These are phyloP conservation scores for Hanseniaspora gamundiae DNA, from an alignment of 1,139 yeast genomes.

Conservation along the genomic window DNA sequence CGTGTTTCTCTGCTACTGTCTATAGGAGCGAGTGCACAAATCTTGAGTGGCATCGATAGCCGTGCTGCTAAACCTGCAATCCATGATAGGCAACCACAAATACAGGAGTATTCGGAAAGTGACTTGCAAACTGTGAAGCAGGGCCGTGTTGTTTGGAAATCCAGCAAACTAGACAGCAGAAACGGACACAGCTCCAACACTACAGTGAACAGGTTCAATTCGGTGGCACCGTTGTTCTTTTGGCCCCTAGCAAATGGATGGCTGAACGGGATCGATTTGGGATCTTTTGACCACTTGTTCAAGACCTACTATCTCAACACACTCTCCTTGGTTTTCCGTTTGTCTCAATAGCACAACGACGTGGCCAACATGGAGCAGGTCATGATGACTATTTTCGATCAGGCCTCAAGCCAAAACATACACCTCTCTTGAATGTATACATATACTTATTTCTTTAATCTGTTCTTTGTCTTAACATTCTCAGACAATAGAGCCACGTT, in stretches of 20 bases:
- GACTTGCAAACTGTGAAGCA: not conserved
- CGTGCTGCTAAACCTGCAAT: too few relatives aligned
- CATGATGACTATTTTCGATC: not conserved
- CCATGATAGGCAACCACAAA: too few relatives aligned
- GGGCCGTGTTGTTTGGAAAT: conserved; percentile 21
- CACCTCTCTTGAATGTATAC: not conserved
- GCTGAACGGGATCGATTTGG: conserved; percentile 28
- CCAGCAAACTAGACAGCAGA: conserved; percentile 20
- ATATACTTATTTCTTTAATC: too few relatives aligned
- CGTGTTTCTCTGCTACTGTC: conserved; percentile 46
- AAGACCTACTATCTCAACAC: conserved; percentile 27
- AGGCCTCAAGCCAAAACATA: not conserved
- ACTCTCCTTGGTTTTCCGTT: conserved; percentile 10
- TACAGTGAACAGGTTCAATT: conserved; percentile 22
- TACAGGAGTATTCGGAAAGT: not conserved
- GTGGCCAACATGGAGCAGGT: not conserved
- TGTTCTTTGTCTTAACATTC: too few relatives aligned
- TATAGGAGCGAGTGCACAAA: conserved; percentile 49
- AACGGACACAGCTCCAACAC: conserved; percentile 4
- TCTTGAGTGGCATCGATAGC: conserved; percentile 48
- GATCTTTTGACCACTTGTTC: conserved; percentile 26
- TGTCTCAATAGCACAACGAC: not conserved
- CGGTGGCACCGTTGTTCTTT: conserved; percentile 24
- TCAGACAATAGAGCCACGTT: too few relatives aligned
- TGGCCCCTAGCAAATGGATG: conserved; percentile 30